phyloP scores from a whole-genome alignment of 345 rosid species.

The rapeseed (Brassica napus) region DNA sequence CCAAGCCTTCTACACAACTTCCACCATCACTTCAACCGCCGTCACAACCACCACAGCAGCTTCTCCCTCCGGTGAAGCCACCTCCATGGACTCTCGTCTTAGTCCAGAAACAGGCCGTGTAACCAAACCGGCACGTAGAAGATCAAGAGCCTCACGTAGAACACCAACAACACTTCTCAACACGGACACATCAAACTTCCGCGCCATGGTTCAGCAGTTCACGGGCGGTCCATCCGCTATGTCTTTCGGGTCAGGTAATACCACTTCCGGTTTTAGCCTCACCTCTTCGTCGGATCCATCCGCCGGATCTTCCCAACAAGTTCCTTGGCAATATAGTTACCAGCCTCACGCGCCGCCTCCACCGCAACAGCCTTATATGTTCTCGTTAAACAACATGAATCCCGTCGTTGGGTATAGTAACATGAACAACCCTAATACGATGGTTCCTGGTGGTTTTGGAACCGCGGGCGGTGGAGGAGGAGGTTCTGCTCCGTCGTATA shows the following conservation, averaged over 20 bases:
- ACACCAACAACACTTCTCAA: conserved; percentile 94
- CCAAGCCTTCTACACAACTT: conserved; percentile 43
- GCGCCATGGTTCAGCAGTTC: conserved; percentile 97
- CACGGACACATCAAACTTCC: conserved; percentile 86
- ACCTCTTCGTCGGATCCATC: conserved; percentile 34
- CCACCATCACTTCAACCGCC: conserved; percentile 41
- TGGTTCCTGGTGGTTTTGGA: conserved; percentile 24
- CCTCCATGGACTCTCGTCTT: conserved; percentile 38
- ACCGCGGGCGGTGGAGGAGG: conserved; percentile 29
- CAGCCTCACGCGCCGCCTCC: conserved; percentile 27
- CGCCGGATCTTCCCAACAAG: conserved; percentile 37
- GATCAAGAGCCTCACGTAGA: conserved; percentile 91
- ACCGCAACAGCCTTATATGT: conserved; percentile 35
- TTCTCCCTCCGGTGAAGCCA: conserved; percentile 14
- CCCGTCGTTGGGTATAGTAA: conserved; percentile 27
- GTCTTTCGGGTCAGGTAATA: conserved; percentile 50
- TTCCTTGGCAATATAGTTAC: conserved; percentile 29
- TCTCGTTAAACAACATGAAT: conserved; percentile 35
- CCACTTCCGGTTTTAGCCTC: conserved; percentile 35
- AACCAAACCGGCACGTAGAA: conserved; percentile 71
- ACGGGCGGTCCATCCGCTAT: conserved; percentile 80
- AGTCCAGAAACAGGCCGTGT: conserved; percentile 78
- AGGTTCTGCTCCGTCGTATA: conserved; percentile 34
- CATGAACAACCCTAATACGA: conserved; percentile 27
- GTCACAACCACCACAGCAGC: conserved; percentile 34